phyloP scores from a whole-genome alignment of 768 basidiomycete genomes.

The Phaeotremella skinneri region DNA sequence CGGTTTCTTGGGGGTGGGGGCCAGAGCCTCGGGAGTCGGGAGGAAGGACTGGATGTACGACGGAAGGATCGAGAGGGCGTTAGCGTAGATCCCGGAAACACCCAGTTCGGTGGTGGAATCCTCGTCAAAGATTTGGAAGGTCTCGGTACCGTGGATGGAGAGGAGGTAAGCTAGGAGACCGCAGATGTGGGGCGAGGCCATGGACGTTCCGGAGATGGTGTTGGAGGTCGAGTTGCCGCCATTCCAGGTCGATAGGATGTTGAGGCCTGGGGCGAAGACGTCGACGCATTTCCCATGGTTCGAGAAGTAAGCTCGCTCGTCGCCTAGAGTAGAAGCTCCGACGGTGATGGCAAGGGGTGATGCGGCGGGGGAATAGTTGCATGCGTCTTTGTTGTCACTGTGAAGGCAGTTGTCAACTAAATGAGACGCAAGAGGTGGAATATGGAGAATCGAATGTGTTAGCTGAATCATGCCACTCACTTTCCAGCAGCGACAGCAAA shows the following conservation, averaged over 20 bases:
- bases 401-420: conserved; percentile 4
- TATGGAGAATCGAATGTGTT: conserved; percentile 29
- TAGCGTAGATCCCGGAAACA: conserved; percentile 44
- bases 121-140: conserved; percentile 34
- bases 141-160: conserved; percentile 71
- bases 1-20: conserved; percentile 36
- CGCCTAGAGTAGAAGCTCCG: conserved; percentile 63
- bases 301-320: conserved; percentile 63
- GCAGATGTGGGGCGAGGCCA: conserved; percentile 83
- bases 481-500: conserved; percentile 94
- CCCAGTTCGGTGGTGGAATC: conserved; percentile 17
- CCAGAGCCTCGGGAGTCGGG: conserved; percentile 55
- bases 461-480: conserved; percentile 32
- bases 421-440: not conserved
- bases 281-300: conserved; percentile 90
- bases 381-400: conserved; percentile 84
- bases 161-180: conserved; percentile 89
- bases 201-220: conserved; percentile 61
- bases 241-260: conserved; percentile 85
- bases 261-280: conserved; percentile 84
- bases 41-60: conserved; percentile 62
- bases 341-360: conserved; percentile 90
- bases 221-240: conserved; percentile 62
- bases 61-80: conserved; percentile 58
- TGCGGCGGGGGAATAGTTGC: conserved; percentile 86